phyloP scores from a whole-genome alignment of 225 moss, liverwort and hornwort species.

The Takakia lepidozioides region DNA sequence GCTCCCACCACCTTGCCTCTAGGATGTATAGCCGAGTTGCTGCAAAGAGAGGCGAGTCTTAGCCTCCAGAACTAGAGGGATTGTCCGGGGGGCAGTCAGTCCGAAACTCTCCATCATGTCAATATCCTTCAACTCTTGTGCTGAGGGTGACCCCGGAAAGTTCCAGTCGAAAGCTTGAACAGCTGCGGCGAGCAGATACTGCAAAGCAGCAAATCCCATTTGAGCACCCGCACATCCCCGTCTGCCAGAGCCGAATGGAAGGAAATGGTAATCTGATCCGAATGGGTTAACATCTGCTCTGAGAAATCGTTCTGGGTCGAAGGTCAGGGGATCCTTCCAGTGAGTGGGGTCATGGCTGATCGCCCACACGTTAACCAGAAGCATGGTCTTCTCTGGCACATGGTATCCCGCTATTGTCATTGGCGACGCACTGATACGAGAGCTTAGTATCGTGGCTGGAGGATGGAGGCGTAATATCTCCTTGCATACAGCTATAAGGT shows the following conservation, averaged over 20 bases:
- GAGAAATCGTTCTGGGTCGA: slow-evolving; percentile 27
- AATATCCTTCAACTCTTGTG: slow-evolving; percentile 1
- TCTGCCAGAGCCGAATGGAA: slow-evolving; percentile 20
- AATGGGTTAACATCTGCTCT: slow-evolving; percentile 2
- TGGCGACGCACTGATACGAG: slow-evolving; percentile 14
- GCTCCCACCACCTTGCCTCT: too few relatives aligned
- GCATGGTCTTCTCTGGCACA: slow-evolving; percentile 13
- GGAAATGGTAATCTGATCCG: slow-evolving; percentile 17
- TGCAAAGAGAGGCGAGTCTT: slow-evolving; percentile 19
- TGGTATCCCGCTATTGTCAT: slow-evolving; percentile 20
- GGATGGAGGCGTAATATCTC: slow-evolving; percentile 30
- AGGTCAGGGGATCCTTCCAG: slow-evolving; percentile 18
- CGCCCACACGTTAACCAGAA: slow-evolving; percentile 26
- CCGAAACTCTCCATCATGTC: slow-evolving; percentile 28
- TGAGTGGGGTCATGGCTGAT: slow-evolving; percentile 20
- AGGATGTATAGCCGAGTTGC: too few relatives aligned
- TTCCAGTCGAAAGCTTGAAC: slow-evolving; percentile 24
- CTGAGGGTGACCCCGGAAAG: slow-evolving; percentile 3
- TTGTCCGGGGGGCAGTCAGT: slow-evolving; percentile 12
- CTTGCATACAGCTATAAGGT: slow-evolving; percentile 23
- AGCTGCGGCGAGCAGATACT: slow-evolving; percentile 15
- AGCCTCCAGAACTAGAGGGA: slow-evolving; percentile 12
- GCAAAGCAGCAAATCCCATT: slow-evolving; percentile 10
- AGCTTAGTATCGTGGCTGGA: slow-evolving; percentile 9
- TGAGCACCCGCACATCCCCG: slow-evolving; percentile 16